Evolutionary conservation across 1,284 basidiomycete species (phyloP), one percentile per base, ranked within the genome.

Genomic region (Hypsizygus ulmarius): DNA sequence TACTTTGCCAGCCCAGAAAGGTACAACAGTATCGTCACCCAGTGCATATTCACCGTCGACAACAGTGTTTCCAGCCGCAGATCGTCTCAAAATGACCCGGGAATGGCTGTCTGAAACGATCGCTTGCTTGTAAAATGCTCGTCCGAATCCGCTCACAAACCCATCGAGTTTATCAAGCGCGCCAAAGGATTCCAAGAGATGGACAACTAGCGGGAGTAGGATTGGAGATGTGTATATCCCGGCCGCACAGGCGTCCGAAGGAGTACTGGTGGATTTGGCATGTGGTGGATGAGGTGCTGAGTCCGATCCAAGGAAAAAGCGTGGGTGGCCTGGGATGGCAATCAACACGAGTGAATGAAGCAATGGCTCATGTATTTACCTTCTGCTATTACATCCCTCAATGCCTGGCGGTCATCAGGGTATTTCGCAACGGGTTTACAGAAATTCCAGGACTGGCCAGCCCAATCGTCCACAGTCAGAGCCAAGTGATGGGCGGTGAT

Each of bases 381-480:
- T 71, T 89, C 82, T 52, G 72, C 76, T 46, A 99, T 81, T 32
- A 95, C 84, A 16, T 90, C 80, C 47, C 85, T 82, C 46, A 99
- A 71, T 8, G 97, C 95, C 57, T 81, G 69, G 21, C 96, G 78
- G 67, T 99, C 97, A 56, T 90, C 87, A 3, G 95, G 95, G 61
- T 84, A 94, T 70, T 99, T 99, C 21, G 97, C 96, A 16, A 99
- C 90, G 0, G 97, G 97, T 70, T 99, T 99, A 78, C 97, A 99
- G 67, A 91, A 99, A 65, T 97, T 84, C 78, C 92, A 92, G 0
- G 92, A 84, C 68, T 98, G 94, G 5, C 95, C 93, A 1, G 95
- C 95, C 86, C 96, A 98, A 61, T 97, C 91, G 68, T 99, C 97
- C 6, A 99, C 93, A 1, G 91, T 96, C 47, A 99, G 78, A 33